Base-by-base conservation (phyloP, 2,329 filamentous ascomycete species). In the Alternaria brassicae region DNA sequence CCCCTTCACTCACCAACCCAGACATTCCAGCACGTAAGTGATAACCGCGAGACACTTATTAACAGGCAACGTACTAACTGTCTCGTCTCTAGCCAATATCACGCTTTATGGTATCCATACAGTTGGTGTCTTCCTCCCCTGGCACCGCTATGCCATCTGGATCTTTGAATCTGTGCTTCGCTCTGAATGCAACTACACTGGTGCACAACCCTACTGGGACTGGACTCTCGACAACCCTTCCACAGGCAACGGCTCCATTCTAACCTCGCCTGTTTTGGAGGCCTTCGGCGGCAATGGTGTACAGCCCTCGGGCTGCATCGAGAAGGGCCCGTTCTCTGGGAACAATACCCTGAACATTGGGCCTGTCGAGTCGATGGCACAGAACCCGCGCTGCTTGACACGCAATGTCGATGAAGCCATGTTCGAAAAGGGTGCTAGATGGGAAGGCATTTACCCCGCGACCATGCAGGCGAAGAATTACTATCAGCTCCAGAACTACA, bases 61-160 rank as follows among this genome's bases (percentile, higher is more conserved):
- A 30, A 30, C 9, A 30, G 19, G 6, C 1, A 9, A n/a, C 27
- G 30, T 45, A 45, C 42, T 45, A 30, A 45, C 10, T 19, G 13
- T 12, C 1, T 6, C n/a, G 10, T 3, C 27, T 32, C 27, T 19
- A 45, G 42, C n/a, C 17, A 45, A 45, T 27, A 3, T 30, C 8
- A 32, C 17, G 19, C 17, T 45, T 7, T 45, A 45, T n/a, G 42
- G 42, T 12, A 13, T 45, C 2, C 42, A 45, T 28, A 45, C 42
- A 1, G 42, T 45, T 30, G 42, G 42, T 45, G 42, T 45, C 42
- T 45, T 45, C 42, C 27, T 45, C 4, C 42, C 42, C 3, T 45
- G 42, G 42, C 42, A 45, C 42, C 42, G 42, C 42, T 45, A 45
- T n/a, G 42, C 42, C 27, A 45, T 45, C 27, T 45, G 42, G 42